phyloP scores from a whole-genome alignment of 169 alveolate species.

The Eimeria acervulina region DNA sequence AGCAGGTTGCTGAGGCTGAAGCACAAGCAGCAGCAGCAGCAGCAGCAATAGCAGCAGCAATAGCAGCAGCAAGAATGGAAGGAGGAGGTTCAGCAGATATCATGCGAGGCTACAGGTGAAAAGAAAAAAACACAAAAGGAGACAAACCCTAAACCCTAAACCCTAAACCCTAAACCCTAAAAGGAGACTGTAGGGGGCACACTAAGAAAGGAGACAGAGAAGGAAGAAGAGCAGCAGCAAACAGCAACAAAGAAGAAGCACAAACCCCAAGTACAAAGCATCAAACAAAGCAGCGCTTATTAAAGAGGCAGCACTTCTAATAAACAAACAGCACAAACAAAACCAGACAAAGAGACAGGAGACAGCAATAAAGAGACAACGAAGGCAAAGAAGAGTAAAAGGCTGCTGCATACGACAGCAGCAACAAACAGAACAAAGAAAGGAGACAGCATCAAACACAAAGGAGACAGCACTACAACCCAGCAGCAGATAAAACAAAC shows the following conservation, averaged over 20 bases:
- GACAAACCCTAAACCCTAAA: background rate
- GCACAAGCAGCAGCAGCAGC: background rate
- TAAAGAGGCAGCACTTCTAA: background rate
- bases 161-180: too few species aligned
- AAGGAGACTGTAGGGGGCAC: background rate
- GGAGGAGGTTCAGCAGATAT: too few species aligned
- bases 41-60: background rate
- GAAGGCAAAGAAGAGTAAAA: slow-evolving; percentile 1
- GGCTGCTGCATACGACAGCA: background rate
- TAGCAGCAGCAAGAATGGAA: too few species aligned
- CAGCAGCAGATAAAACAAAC: background rate
- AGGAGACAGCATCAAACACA: background rate
- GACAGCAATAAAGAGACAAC: too few species aligned
- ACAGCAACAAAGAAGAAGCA: background rate
- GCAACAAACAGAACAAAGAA: background rate
- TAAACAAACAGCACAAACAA: background rate
- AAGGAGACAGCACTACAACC: background rate
- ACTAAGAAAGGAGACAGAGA: slow-evolving; percentile 26
- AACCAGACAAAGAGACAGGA: background rate
- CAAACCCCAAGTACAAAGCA: background rate
- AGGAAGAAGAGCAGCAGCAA: background rate
- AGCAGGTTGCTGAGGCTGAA: background rate
- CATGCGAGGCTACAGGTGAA: background rate
- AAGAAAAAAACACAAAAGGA: background rate
- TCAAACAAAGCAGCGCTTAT: background rate